Evolutionary conservation across 495 filamentous ascomycete genomes (phyloP), one percentile per base, ranked within the genome.

Genomic region (Aspergillus leporis): DNA sequence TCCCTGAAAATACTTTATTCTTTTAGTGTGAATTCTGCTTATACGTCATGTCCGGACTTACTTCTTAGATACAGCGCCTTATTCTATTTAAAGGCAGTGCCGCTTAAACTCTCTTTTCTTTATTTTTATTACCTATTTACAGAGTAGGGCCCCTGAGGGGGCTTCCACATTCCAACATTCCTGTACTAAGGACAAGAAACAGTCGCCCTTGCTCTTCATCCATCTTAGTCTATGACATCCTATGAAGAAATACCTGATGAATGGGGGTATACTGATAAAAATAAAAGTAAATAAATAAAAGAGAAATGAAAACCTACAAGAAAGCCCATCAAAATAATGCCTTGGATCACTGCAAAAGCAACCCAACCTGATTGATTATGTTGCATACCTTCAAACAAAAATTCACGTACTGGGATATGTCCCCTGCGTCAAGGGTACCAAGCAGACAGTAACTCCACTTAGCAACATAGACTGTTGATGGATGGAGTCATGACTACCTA

Each of bases 371-470:
- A n/a, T 34, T 51, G 10, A 51, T 32, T 19, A 6, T 21, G n/a
- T 34, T 2, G 19, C 18, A 28, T 41, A n/a, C 10, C 1, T 47
- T 21, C 18, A 22, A 22, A 23, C 13, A 47, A 47, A 47, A 3
- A 21, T 23, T 47, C 43, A 18, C 8, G 7, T 47, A 45, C 41
- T 45, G 41, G 43, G 2, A 5, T 41, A 18, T 16, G 4, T 16
- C 19, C 21, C 19, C 8, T 47, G 18, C 43, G 43, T 47, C 19
- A 47, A 47, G 43, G 43, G 43, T 47, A 19, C 19, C 10, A 23
- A 47, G 9, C 21, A 4, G 19, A 47, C 43, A 47, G 43, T 10
- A 47, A 47, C 43, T 47, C 43, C 43, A 47, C 43, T 47, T 47
- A 14, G 19, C 1, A 22, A 47, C 43, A 47, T 47, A 41, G 9